These are phyloP conservation scores for Chamaecrista fasciculata DNA, from an alignment of 306 rosid species.

Conservation along the genomic window DNA sequence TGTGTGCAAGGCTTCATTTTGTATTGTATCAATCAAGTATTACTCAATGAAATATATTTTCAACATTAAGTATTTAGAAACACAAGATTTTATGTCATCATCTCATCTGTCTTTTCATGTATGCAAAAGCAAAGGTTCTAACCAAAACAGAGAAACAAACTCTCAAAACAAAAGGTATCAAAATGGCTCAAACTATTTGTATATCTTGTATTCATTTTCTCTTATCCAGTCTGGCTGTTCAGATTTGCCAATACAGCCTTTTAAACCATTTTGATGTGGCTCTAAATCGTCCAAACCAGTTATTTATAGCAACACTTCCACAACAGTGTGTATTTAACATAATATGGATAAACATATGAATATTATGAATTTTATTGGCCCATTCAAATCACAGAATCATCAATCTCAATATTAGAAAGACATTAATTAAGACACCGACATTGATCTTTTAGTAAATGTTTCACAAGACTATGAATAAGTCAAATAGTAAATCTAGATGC, in stretches of 20 bases:
- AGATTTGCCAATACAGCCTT: not conserved
- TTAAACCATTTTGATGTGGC: slow-evolving; percentile 5
- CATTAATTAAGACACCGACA: not conserved
- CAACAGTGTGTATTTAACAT: not conserved
- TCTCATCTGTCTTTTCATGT: not conserved
- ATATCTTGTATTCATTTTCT: not conserved
- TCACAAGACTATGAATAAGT: slow-evolving; percentile 5
- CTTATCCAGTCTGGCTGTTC: not conserved
- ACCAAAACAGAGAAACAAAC: slow-evolving; percentile 8
- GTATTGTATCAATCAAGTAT: too few species aligned
- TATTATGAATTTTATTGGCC: slow-evolving; percentile 18
- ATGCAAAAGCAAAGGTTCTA: not conserved
- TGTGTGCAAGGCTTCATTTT: too few species aligned
- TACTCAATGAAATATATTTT: too few species aligned
- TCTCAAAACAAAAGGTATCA: not conserved
- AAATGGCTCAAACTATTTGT: not conserved
- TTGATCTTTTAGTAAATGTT: slow-evolving; percentile 10
- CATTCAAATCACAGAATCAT: slow-evolving; percentile 1
- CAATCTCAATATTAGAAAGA: not conserved
- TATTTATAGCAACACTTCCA: slow-evolving; percentile 13
- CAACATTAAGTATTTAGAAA: too few species aligned
- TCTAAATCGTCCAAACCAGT: slow-evolving; percentile 1
- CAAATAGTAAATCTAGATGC: slow-evolving; percentile 7
- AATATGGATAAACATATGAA: not conserved
- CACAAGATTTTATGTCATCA: not conserved